Base-by-base conservation (phyloP, 2,329 filamentous ascomycete genomes). In the Aspergillus ruber region DNA sequence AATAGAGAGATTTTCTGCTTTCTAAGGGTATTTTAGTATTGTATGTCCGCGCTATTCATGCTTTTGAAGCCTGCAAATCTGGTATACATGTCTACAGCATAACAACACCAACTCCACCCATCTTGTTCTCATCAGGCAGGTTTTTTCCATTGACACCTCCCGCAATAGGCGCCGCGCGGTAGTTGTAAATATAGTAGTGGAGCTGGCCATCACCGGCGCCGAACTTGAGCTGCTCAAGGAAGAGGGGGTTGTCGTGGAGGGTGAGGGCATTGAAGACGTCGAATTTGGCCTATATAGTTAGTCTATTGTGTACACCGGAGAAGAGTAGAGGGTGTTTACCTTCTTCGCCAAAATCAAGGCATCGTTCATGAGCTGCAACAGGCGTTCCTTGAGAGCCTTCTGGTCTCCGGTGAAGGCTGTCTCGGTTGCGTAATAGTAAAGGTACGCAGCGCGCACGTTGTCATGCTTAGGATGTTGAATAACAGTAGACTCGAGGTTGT, bases 171-270 rank as follows among this genome's bases (percentile, higher is more conserved):
- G 87, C 84, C 10, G 89, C 88, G 48, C 89, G 83, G 75, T 96
- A 98, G 72, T 98, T 98, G 79, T 94, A 98, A 27, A 98, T 76
- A 69, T 98, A 98, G 73, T 90, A 98, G 70, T 98, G 90, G 59
- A 98, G 76, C 67, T 93, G 89, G 42, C 93, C 93, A 66, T 98
- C 93, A 27, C 93, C 93, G 4, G 86, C 84, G 40, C 91, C 93
- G 61, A 96, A 98, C 69, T 95, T 95, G 64, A 96, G 88, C 57
- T 96, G 80, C 64, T 91, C 85, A 5, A 98, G 77, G 79, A 98
- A 97, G 17, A 97, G 78, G 0, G 83, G 86, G 68, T 98, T 98
- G 69, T 98, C 91, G 71, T 95, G 85, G 35, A 96, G 78, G 0
- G 90, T 95, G 47, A 98, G 78, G 0, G 90, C 91, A 63, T 98